Evolutionary conservation across 2,329 filamentous ascomycete genomes (phyloP), one percentile per base, ranked within the genome.

Genomic region (Kalaharituber pfeilii): DNA sequence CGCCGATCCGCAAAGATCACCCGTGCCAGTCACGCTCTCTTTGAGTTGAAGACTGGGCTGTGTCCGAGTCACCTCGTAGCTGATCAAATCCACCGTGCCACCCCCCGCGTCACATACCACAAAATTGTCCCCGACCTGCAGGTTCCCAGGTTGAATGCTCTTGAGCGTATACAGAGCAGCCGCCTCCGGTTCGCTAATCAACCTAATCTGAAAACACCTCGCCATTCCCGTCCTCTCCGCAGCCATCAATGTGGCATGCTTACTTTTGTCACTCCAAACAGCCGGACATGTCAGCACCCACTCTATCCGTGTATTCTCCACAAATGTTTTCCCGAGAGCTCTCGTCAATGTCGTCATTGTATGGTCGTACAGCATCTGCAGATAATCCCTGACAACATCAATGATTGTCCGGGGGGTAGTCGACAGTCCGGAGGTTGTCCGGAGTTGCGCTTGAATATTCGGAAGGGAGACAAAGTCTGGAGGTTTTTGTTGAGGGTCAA

Each of bases 1-100:
- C 26, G 57, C 53, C 6, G 54, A 59, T 1, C 59, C 59, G 33
- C 59, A 61, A 22, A 61, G 24, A 2, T 59, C 59, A 9, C 85
- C 84, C 0, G 82, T 86, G 15, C 85, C 85, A 0, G 88, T 81
- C 1, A 83, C 84, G 1, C 81, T 86, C 65, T 89, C 84, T 62
- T 88, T 83, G 0, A 89, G 81, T 18, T 78, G 74, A 5, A 89
- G 69, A 25, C 53, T 24, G 0, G 85, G 84, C 51, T 79, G 78
- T 3, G 86, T 67, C 2, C 83, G 84, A 50, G 82, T 81, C 57
- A 89, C 84, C 62, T 84, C 82, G 67, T 89, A 89, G 5, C 72
- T 73, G 56, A 77, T 75, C 24, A 77, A 65, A 62, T 77, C 75
- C 1, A 74, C 73, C 1, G 73, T 75, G 22, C 74, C 75, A 29